Base-by-base conservation (phyloP, 352 stramenopile genomes). In the Phytophthora pseudosyringae region DNA sequence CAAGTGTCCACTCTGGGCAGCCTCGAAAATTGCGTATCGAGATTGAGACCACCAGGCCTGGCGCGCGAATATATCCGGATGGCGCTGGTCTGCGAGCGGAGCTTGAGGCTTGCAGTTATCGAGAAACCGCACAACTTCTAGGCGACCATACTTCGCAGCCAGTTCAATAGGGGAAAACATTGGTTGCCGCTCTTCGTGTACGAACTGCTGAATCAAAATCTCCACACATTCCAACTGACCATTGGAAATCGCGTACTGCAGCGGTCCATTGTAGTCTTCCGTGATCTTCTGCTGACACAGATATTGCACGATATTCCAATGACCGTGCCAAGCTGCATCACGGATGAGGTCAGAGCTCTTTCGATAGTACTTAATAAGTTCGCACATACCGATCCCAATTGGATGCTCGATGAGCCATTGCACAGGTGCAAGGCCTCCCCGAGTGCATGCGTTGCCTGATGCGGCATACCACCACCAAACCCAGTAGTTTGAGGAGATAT, bases 401-500 rank as follows among this genome's bases (percentile, higher is more conserved):
- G 54, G 54, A 7, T 62, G 43, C 13, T 47, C 13, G 18, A 62
- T 16, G 10, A 62, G 54, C 54, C 54, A 62, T 47, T 62, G 21
- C 15, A 54, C 18, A 25, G 39, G 47, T 4, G 18, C 10, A 3
- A 53, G 15, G 16, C 43, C 7, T 1, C 54, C 54, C 25, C 13
- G 11, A 5, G 7, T 9, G 33, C 54, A 47, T 15, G 54, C 54
- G 3, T 7, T 32, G 3, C 18, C 4, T 15, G 54, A 40, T 5
- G 54, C 54, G 32, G 2, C 13, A 46, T 32, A 4, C 54, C 54
- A 62, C 9, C 18, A 10, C 16, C 3, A 10, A 21, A 15, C 10
- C 41, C 35, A 21, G 38, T n/a, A 6, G 7, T 4, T 5, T 13
- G 13, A 25, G 7, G 21, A 21, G 21, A 21, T 11, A 35, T 35